Evolutionary conservation across 148 eudicot genomes (phyloP).

Genomic region (Nyssa sinensis): DNA sequence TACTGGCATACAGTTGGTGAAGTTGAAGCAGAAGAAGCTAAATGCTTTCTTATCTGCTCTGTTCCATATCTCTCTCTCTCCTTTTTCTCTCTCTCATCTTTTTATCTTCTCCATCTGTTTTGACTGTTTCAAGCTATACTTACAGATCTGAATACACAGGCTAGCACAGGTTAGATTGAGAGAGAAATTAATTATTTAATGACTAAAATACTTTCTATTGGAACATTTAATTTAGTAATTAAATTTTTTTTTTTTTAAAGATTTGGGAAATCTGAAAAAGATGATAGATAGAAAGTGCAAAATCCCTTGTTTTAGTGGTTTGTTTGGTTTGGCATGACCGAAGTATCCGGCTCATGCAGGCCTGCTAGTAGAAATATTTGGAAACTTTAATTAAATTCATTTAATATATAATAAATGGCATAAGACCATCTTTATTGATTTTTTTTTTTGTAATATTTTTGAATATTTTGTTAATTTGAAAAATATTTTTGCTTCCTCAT

Average conservation of each 20-base stretch:
- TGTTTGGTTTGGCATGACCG: slow-evolving; percentile 18
- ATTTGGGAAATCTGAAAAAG: slow-evolving; percentile 17
- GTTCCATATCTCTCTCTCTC: not conserved
- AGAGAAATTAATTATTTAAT: not conserved
- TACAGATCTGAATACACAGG: not conserved
- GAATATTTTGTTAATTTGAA: no score
- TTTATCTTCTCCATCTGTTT: not conserved
- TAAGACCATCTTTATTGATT: not conserved
- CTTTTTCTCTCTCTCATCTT: not conserved
- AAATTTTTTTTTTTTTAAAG: not conserved
- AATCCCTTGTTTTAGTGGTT: not conserved
- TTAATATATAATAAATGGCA: not conserved
- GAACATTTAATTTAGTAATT: not conserved
- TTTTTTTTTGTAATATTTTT: not conserved
- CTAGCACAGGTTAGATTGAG: not conserved
- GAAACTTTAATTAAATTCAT: not conserved
- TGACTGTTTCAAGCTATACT: not conserved
- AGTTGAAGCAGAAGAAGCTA: slow-evolving; percentile 19
- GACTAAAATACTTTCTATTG: not conserved
- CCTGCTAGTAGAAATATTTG: slow-evolving; percentile 4
- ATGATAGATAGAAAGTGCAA: slow-evolving; percentile 10
- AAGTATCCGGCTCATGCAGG: slow-evolving; percentile 24
- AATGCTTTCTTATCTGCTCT: slow-evolving; percentile 11
- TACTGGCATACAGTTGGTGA: slow-evolving; percentile 17
- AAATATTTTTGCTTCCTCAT: no score